phyloP scores from a whole-genome alignment of 805 yeast species.

The Monosporozyma servazzii region DNA sequence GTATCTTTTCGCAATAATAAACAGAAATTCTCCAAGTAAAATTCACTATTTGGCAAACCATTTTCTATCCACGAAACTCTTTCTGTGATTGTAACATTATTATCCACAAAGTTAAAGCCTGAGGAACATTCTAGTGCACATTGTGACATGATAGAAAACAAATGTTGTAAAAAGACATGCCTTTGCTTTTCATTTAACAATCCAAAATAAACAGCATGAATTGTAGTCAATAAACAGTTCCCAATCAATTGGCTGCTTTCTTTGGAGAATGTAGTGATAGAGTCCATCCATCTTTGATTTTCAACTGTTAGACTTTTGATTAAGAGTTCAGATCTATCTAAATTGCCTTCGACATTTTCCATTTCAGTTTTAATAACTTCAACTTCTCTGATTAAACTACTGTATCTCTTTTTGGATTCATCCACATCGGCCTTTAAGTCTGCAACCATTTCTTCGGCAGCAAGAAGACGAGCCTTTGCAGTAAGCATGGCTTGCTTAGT shows the following conservation, averaged over 20 bases:
- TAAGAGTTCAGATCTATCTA: slow-evolving; percentile 51
- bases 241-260: slow-evolving; percentile 49
- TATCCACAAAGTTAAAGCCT: slow-evolving; percentile 28
- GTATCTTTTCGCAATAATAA: slow-evolving; percentile 34
- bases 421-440: slow-evolving; percentile 69
- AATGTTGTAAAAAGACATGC: slow-evolving; percentile 23
- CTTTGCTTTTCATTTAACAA: slow-evolving; percentile 42
- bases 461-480: slow-evolving; percentile 60
- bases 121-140: slow-evolving; percentile 35
- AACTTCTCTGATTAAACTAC: slow-evolving; percentile 64
- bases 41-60: slow-evolving; percentile 50
- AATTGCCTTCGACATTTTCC: slow-evolving; percentile 48
- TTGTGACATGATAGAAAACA: slow-evolving; percentile 32
- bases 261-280: slow-evolving; percentile 41
- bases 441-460: slow-evolving; percentile 70
- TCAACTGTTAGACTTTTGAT: slow-evolving; percentile 59
- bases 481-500: slow-evolving; percentile 54
- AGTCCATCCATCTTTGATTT: slow-evolving; percentile 62
- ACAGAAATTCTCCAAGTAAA: slow-evolving; percentile 54
- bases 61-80: slow-evolving; percentile 41
- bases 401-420: slow-evolving; percentile 56
- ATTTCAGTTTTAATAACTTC: slow-evolving; percentile 70
- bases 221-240: slow-evolving; percentile 53
- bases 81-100: slow-evolving; percentile 35
- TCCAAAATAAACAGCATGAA: slow-evolving; percentile 56